Base-by-base conservation (phyloP, 1,139 yeast species). In the Taphrina sp. region DNA sequence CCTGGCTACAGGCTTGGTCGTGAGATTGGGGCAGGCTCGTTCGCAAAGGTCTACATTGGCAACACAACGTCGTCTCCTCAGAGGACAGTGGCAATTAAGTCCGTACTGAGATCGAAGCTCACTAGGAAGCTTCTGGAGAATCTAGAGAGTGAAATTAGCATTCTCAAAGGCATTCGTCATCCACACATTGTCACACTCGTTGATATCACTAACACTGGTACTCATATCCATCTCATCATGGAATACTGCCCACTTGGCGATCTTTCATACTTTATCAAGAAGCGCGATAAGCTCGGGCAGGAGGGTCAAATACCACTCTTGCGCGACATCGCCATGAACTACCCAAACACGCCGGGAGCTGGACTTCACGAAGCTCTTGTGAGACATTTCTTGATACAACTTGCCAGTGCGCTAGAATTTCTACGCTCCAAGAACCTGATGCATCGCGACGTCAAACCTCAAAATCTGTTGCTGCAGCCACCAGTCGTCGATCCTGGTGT, bases 201-300 rank as follows among this genome's bases (percentile, higher is more conserved):
- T 57, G 97, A 90, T 65, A 88, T 87, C 67, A 35, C 42, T 20
- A 53, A 52, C 20, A 53, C 57, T 10, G 47, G 52, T 14, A 81
- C 83, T 60, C 85, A 87, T 65, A 87, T 89, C 72, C 94, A 88
- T 69, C 74, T 92, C 62, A 81, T 90, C n/a, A 92, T 92, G 97
- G 97, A 92, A 68, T 92, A 88, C 71, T 92, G 98, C 68, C 83
- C 96, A 0, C 75, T 92, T 70, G 98, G 98, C 7, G 98, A 92
- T 70, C 76, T 92, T 60, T 85, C 95, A 0, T 87, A 82, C 66
- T 84, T 92, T 64, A 89, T 92, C 56, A 79, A 87, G 64, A 82
- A 81, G 67, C 78, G 92, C 65, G 79, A 79, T 61, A 89, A 85
- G 66, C 73, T 90, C 42, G 78, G 54, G 14, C 54, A 29, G 14